These are phyloP conservation scores for Coccomyxa subellipsoidea DNA, from an alignment of 163 green algal species.

Conservation along the genomic window DNA sequence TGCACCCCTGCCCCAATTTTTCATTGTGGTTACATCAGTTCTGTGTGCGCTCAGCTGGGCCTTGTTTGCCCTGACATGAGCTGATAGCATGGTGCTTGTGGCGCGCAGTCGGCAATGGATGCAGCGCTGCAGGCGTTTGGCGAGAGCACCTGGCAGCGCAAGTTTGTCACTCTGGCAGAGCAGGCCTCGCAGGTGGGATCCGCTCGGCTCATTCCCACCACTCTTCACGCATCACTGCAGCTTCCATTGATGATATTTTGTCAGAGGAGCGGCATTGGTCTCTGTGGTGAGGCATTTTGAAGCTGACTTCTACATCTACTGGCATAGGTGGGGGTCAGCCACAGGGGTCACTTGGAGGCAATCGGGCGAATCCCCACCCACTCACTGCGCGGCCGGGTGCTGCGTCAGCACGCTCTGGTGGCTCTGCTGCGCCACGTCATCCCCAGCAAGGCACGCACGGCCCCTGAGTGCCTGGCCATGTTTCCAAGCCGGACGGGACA, in stretches of 20 bases:
- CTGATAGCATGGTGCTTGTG: not conserved
- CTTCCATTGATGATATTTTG: too few relatives aligned
- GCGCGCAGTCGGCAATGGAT: not conserved
- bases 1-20: not conserved
- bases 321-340: not conserved
- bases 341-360: not conserved
- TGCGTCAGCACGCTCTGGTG: not conserved
- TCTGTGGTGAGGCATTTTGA: too few relatives aligned
- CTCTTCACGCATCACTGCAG: too few relatives aligned
- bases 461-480: too few relatives aligned
- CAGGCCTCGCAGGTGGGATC: not conserved
- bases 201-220: too few relatives aligned
- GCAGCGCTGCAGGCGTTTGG: not conserved
- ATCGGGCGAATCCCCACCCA: not conserved
- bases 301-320: too few relatives aligned
- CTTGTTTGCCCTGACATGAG: too few relatives aligned
- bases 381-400: not conserved
- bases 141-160: not conserved
- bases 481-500: too few relatives aligned
- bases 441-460: not conserved
- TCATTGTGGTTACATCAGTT: too few relatives aligned
- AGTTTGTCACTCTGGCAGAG: not conserved
- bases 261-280: too few relatives aligned
- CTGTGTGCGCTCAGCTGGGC: too few relatives aligned
- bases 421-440: not conserved